Evolutionary conservation across 2,329 filamentous ascomycete genomes (phyloP), one percentile per base, ranked within the genome.

Genomic region (Arachnomyces sp.): DNA sequence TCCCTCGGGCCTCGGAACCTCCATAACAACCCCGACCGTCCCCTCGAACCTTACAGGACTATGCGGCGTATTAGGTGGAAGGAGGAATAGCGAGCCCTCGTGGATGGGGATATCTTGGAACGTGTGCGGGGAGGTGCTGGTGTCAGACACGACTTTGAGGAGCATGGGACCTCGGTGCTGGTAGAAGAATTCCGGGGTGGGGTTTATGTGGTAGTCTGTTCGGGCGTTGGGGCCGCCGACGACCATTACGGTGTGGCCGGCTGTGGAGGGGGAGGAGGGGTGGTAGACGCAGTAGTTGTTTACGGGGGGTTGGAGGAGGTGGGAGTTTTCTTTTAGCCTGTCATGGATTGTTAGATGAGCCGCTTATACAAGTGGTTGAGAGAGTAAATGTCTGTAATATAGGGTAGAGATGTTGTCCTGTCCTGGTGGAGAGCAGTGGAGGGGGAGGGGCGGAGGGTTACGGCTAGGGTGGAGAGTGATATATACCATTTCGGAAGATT

Each of bases 231-330:
- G 92, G 9, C 92, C 92, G 59, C 92, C 92, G 47, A 98, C 89
- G 54, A 94, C 88, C 83, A 70, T 70, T 47, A 89, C 88, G 57
- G 95, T 96, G 61, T 93, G 89, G 20, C 92, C 92, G 57, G 89
- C 84, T 46, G 95, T 92, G 49, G 90, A 85, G 71, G 59, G 55
- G 4, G 57, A 59, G 30, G 63, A 61, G 2, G 61, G 59, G 60
- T 94, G 84, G 70, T 94, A 94, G 56, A 96, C 86, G 68, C 89
- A 95, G 71, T 92, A 93, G 70, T 96, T 96, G 70, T 95, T 95
- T 57, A 96, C 81, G 1, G 92, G 92, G 0, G 92, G 92, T 62
- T 94, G 79, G 43, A 95, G 78, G 46, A 96, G 81, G 60, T 96
- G 89, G 0, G 84, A 82, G 65, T 96, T 96, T 60, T 89, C 78